Percentiles rank a stretch among this genome's conserved stretches.
Evolutionary conservation across 1,284 basidiomycete species (phyloP).

Genomic region (Trichosporon sp.): DNA sequence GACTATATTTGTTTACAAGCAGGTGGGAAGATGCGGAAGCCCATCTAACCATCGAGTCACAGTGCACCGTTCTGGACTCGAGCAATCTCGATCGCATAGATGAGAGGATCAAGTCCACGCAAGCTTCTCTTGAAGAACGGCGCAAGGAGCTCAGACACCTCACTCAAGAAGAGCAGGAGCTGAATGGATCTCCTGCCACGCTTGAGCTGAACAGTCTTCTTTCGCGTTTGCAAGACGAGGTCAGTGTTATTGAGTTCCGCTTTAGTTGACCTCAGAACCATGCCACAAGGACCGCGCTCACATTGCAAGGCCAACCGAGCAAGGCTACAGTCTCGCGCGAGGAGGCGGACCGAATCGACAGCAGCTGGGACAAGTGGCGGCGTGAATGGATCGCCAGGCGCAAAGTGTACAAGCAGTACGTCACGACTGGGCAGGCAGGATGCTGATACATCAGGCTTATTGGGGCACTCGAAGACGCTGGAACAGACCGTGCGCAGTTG

Average conservation of each 20-base stretch:
- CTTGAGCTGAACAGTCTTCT: slow-evolving; percentile 53
- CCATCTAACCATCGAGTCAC: slow-evolving; percentile 6
- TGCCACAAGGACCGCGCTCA: slow-evolving; percentile 24
- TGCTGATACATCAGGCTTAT: slow-evolving; percentile 25
- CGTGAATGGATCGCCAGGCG: slow-evolving; percentile 42
- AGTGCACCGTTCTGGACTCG: slow-evolving; percentile 8
- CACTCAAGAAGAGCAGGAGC: slow-evolving; percentile 57
- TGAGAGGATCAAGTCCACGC: slow-evolving; percentile 55
- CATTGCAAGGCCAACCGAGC: slow-evolving; percentile 20
- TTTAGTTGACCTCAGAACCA: slow-evolving; percentile 26
- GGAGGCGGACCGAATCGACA: slow-evolving; percentile 39
- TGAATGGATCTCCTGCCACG: slow-evolving; percentile 63
- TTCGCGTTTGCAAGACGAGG: slow-evolving; percentile 31
- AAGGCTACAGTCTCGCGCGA: slow-evolving; percentile 29
- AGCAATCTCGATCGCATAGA: slow-evolving; percentile 11
- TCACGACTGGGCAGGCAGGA: neutral
- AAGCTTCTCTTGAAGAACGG: slow-evolving; percentile 59
- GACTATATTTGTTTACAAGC: slow-evolving; percentile 51
- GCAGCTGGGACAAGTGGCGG: slow-evolving; percentile 41
- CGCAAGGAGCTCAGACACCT: slow-evolving; percentile 57
- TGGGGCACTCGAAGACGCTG: slow-evolving; percentile 29
- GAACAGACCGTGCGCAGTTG: slow-evolving; percentile 24
- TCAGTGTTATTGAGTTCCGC: slow-evolving; percentile 6
- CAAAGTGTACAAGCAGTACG: slow-evolving; percentile 45
- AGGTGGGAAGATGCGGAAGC: slow-evolving; percentile 20